Evolutionary conservation across 768 basidiomycete genomes (phyloP), one percentile per base, ranked within the genome.

Genomic region (Lanmaoa pseudosensibilis): DNA sequence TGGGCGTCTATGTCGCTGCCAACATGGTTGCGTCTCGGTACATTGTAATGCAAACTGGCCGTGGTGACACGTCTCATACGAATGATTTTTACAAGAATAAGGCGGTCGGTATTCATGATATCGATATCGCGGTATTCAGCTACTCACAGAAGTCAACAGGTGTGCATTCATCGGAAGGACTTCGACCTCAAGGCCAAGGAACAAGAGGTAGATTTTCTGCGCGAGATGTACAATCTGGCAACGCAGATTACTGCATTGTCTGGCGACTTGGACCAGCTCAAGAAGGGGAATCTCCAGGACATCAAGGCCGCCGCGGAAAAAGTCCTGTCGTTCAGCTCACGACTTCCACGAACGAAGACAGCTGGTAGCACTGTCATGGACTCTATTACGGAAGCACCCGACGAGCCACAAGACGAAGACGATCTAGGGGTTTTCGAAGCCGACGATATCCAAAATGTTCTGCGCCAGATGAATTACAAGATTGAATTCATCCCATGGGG

Each of bases 191-290:
- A n/a, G 4, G 0, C 25, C 2, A 15, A 11, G 5, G 18, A 40
- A 0, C 19, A 44, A 7, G 33, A 32, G 25, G 36, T 41, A 1
- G 30, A 58, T 32, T 57, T 62, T 21, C 41, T 62, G 21, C 32
- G 48, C 1, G 61, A 57, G 40, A 58, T 62, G 60, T 63, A 52
- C 33, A 63, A 63, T 48, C 46, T 62, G 5, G 41, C 34, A 2
- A 41, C 41, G 15, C 12, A 38, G 21, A n/a, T 62, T 9, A 5
- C 1, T 6, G 41, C 3, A 18, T 16, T 58, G 36, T 25, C 37
- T 0, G 5, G 37, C 1, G 39, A 56, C 15, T 25, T 63, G 19
- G 61, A 59, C 40, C 15, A 5, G 9, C 5, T 9, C 5, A 60
- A 50, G 40, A 12, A 16, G 38, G 13, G 2, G 2, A 6, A 23